Evolutionary conservation across 1,284 basidiomycete species (phyloP), one percentile per base, ranked within the genome.

Genomic region (Apiotrichum brassicae): DNA sequence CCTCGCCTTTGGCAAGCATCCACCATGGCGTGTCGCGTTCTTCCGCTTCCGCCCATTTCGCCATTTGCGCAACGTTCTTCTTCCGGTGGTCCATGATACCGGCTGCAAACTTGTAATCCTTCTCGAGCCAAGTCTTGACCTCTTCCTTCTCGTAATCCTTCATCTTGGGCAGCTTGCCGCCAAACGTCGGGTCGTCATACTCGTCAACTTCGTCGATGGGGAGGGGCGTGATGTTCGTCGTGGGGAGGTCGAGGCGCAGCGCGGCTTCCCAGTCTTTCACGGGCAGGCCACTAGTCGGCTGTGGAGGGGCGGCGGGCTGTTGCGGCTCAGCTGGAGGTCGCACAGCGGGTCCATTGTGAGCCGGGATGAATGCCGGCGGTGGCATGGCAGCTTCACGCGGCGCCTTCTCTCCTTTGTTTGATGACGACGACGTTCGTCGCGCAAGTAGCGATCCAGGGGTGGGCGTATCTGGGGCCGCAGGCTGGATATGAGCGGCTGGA

Each of bases 161-260:
- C 30, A 92, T 72, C 0, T 77, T 66, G 3, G 82, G 82, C 43
- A 87, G 81, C 36, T 66, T 64, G 37, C 75, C 74, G 3, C 75
- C 72, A 40, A 73, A 73, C 7, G 72, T 74, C 6, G 72, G 65
- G 55, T 57, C 82, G 76, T 44, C 79, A 28, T 40, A 33, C 51
- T 68, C 68, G 23, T 68, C 68, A 18, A 62, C 46, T 24, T 57
- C 76, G 43, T 75, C 68, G 36, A 82, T 75, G 4, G 85, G 83
- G 2, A 90, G 78, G 46, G 79, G 72, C 9, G 80, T 79, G 43
- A 88, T 77, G 18, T 77, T 76, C 6, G 86, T 88, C 44, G 82
- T 79, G 30, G 77, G 75, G 23, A 79, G 78, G 64, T 83, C 82
- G 49, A 83, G 75, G 8, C 76, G 75, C 13, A 74, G 77, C 61